Conservation (phyloP, 768 basidiomycete genomes). For the Lyophyllum decastes region DNA sequence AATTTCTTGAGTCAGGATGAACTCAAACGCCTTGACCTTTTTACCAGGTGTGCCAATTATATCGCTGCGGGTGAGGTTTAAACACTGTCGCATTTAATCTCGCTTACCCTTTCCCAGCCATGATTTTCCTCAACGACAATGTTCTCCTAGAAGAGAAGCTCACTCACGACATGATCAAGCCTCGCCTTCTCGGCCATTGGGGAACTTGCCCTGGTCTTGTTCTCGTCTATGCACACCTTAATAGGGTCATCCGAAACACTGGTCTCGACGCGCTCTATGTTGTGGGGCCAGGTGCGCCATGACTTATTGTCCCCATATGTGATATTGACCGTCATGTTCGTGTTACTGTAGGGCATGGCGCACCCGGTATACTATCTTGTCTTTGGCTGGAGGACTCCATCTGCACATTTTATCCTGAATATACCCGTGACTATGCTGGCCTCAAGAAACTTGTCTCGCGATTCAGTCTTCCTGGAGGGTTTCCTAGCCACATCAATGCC, state of each 20-base stretch:
- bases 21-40: constrained; percentile 50
- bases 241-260: constrained; percentile 60
- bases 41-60: constrained; percentile 66
- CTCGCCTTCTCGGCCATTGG: constrained; percentile 82
- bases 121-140: constrained; percentile 83
- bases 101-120: constrained; percentile 44
- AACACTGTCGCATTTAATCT: neutral
- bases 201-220: constrained; percentile 80
- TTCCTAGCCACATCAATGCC: constrained; percentile 81
- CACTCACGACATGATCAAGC: constrained; percentile 73
- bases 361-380: constrained; percentile 83
- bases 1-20: constrained; percentile 51
- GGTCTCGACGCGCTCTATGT: constrained; percentile 70
- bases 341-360: constrained; percentile 64
- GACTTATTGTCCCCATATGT: neutral
- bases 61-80: constrained; percentile 62
- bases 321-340: neutral
- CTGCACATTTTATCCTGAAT: constrained; percentile 54
- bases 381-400: constrained; percentile 86
- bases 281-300: constrained; percentile 66
- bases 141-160: constrained; percentile 63
- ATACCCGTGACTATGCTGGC: constrained; percentile 57
- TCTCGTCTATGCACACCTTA: constrained; percentile 73
- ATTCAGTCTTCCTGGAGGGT: constrained; percentile 84
- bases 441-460: constrained; percentile 67